phyloP scores from a whole-genome alignment of 768 basidiomycete species.

The Mrakia frigida region DNA sequence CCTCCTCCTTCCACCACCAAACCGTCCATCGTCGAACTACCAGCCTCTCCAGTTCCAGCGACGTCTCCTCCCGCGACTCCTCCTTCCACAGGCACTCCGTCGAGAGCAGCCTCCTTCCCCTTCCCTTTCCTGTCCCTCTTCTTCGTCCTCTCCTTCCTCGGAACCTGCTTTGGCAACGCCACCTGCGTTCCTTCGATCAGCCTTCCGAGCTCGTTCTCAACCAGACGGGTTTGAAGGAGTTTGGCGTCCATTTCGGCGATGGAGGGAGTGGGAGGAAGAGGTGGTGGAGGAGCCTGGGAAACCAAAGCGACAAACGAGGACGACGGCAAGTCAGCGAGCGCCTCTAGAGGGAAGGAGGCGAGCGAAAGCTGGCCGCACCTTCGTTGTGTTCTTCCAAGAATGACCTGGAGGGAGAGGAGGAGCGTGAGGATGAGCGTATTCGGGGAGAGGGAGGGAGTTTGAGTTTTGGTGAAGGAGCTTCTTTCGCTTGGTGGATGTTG shows the following conservation, averaged over 20 bases:
- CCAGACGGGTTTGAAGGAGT: constrained; percentile 12
- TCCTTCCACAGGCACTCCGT: neutral
- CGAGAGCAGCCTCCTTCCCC: neutral
- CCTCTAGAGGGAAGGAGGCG: neutral
- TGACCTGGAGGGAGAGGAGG: constrained; percentile 7
- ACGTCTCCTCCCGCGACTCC: neutral
- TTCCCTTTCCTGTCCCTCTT: constrained; percentile 6
- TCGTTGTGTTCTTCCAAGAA: constrained; percentile 1
- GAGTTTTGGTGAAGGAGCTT: neutral
- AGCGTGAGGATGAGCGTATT: constrained; percentile 16
- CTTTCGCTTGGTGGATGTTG: neutral
- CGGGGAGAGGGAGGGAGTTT: neutral
- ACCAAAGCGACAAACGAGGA: neutral
- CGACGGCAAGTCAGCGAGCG: neutral
- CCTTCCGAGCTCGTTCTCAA: constrained; percentile 2
- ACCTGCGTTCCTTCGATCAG: constrained; percentile 2
- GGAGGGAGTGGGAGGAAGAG: constrained; percentile 2
- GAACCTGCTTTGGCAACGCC: neutral
- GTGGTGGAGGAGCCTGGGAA: neutral
- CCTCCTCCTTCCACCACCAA: neutral
- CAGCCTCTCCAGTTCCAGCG: neutral
- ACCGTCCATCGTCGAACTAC: neutral
- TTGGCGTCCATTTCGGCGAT: constrained; percentile 19
- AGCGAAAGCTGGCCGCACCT: neutral
- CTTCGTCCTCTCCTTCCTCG: neutral